These are phyloP conservation scores for Detonula confervacea DNA, from an alignment of 352 stramenopile species.

Conservation along the genomic window DNA sequence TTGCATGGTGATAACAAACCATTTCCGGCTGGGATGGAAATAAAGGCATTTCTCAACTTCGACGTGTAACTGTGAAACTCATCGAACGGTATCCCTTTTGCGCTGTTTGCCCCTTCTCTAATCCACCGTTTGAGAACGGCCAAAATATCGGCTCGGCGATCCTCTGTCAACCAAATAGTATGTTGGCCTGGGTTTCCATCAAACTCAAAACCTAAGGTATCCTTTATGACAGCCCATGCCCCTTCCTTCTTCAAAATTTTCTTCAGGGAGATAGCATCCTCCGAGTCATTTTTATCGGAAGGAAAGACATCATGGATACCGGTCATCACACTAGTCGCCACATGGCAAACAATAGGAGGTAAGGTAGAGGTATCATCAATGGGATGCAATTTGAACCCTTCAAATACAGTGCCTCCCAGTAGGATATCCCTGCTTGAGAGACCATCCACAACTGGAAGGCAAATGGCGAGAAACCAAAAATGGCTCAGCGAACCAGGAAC, in stretches of 20 bases:
- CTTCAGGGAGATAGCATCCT: not conserved
- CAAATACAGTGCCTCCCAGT: too few species aligned
- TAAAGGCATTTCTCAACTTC: slow-evolving; percentile 4
- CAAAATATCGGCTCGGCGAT: not conserved
- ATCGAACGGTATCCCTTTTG: not conserved
- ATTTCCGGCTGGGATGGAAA: slow-evolving; percentile 3
- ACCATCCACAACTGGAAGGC: too few species aligned
- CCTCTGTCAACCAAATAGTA: not conserved
- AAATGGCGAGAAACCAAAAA: too few species aligned
- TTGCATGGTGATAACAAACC: slow-evolving; percentile 7
- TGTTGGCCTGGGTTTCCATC: not conserved
- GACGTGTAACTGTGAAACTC: not conserved
- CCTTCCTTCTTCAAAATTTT: not conserved
- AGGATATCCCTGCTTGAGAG: too few species aligned
- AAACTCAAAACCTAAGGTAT: not conserved
- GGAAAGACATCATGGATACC: not conserved
- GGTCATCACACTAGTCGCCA: too few species aligned
- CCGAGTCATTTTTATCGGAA: not conserved
- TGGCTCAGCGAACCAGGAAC: too few species aligned
- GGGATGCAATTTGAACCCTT: too few species aligned
- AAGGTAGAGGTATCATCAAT: too few species aligned
- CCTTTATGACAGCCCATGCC: not conserved
- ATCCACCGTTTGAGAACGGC: not conserved
- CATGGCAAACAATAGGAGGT: too few species aligned
- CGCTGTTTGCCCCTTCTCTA: not conserved